Conservation (phyloP, 176 grass and related monocot genomes). For the Triticum dicoccoides region DNA sequence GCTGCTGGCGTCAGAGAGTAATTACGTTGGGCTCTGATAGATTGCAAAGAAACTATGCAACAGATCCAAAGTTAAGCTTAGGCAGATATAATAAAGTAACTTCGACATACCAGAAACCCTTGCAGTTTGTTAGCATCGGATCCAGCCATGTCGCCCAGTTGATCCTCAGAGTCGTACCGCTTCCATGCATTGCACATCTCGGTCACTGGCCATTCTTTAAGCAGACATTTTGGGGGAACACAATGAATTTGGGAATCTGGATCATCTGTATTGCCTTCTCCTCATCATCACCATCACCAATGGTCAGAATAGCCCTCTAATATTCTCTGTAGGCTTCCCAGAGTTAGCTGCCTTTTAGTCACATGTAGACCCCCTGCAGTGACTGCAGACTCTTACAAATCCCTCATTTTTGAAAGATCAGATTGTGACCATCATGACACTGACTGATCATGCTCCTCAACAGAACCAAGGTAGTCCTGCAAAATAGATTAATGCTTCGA, state of each 20-base stretch:
- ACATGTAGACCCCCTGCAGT: constrained; percentile 69
- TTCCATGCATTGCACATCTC: constrained; percentile 45
- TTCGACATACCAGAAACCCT: constrained; percentile 53
- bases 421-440: constrained; percentile 55
- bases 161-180: too few relatives aligned
- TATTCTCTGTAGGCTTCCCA: constrained; percentile 82
- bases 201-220: constrained; percentile 61
- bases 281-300: constrained; percentile 49
- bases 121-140: constrained; percentile 26
- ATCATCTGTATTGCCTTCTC: constrained; percentile 69
- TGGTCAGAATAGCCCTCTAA: constrained; percentile 69
- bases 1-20: neutral
- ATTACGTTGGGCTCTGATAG: neutral
- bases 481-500: constrained; percentile 56
- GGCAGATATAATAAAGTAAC: neutral
- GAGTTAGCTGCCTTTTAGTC: constrained; percentile 51
- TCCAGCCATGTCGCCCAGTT: too few relatives aligned
- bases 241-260: neutral
- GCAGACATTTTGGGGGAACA: constrained; percentile 45
- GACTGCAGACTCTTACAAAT: constrained; percentile 68
- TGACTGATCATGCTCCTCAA: constrained; percentile 65
- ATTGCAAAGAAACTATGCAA: neutral
- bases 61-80: neutral
- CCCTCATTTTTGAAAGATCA: constrained; percentile 72
- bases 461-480: constrained; percentile 60